phyloP scores from a whole-genome alignment of 495 filamentous ascomycete genomes.

The Neurospora africana region DNA sequence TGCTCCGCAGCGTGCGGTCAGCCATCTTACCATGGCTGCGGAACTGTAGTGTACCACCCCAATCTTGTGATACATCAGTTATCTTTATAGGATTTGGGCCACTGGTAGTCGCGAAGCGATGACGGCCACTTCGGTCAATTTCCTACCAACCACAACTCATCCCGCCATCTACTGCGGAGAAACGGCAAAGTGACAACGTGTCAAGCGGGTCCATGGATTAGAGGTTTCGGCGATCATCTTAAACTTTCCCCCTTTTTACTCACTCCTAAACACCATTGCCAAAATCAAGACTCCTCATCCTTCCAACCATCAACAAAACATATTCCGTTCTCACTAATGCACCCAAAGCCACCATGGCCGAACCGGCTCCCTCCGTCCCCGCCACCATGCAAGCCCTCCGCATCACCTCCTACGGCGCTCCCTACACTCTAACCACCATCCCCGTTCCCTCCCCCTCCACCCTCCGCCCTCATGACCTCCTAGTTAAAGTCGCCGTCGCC shows the following conservation, averaged over 20 bases:
- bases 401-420: conserved; percentile 33
- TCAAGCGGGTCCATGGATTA: background rate
- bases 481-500: conserved; percentile 48
- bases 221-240: background rate
- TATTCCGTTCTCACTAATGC: no score
- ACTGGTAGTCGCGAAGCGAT: background rate
- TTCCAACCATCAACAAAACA: background rate
- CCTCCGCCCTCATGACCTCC: conserved; percentile 39
- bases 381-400: background rate
- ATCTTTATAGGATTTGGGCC: background rate
- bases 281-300: background rate
- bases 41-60: background rate
- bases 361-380: background rate
- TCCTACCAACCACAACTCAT: background rate
- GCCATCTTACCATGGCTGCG: background rate
- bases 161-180: background rate
- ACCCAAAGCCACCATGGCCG: background rate
- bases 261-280: background rate
- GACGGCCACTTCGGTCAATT: background rate
- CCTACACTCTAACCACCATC: conserved; percentile 39
- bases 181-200: background rate
- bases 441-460: conserved; percentile 28
- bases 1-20: background rate
- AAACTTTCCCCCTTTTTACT: background rate
- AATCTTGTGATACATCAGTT: background rate